A percentile compares a stretch with the other conserved stretches of the same genome.
Evolutionary conservation across 2,329 filamentous ascomycete species (phyloP).

Genomic region (Sporothrix brasiliensis): DNA sequence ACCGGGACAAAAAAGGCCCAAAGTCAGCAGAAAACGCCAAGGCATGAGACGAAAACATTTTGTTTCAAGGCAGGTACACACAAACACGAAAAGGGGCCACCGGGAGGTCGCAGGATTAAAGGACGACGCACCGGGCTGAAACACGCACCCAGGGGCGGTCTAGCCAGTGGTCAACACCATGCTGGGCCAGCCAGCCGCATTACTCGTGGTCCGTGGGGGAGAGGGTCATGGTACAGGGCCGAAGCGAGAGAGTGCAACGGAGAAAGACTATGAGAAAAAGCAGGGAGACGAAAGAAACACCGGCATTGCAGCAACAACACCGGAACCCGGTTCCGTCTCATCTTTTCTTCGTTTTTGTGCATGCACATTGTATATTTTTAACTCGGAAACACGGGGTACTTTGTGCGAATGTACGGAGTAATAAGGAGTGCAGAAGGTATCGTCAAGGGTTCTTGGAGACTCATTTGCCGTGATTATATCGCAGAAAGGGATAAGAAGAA

Average conservation of each 20-base stretch:
- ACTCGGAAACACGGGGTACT: background rate
- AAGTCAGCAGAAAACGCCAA: slow-evolving; percentile 14
- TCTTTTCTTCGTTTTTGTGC: background rate
- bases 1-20: background rate
- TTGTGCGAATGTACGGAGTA: background rate
- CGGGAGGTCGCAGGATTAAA: slow-evolving; percentile 18
- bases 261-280: background rate
- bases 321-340: slow-evolving; percentile 31
- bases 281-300: background rate
- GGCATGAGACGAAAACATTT: slow-evolving; percentile 18
- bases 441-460: no score
- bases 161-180: slow-evolving; percentile 5
- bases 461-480: no score
- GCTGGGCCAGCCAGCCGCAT: background rate
- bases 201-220: background rate
- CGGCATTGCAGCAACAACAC: background rate
- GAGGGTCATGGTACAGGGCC: background rate
- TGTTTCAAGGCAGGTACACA: slow-evolving; percentile 29
- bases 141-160: slow-evolving; percentile 18
- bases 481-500: background rate
- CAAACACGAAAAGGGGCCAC: slow-evolving; percentile 22
- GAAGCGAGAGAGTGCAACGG: background rate
- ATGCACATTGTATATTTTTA: slow-evolving; percentile 5
- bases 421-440: no score
- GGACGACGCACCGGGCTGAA: slow-evolving; percentile 22